phyloP scores from a whole-genome alignment of 768 basidiomycete genomes.

The Boletus pseudopeckii region DNA sequence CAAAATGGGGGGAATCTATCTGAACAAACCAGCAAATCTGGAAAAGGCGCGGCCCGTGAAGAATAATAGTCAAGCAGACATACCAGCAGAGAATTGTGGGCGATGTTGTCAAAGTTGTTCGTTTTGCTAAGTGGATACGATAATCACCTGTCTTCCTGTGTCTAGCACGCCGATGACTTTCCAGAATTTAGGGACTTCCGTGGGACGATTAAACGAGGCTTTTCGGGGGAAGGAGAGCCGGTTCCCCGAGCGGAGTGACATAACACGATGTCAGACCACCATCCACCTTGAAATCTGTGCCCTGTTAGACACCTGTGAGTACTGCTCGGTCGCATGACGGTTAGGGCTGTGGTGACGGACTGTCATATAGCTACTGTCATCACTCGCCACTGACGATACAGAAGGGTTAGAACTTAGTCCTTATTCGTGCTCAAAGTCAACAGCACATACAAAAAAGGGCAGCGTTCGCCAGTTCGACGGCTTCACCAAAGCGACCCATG shows the following conservation, averaged over 20 bases:
- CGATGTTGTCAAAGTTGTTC: background rate
- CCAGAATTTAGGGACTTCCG: too few species aligned
- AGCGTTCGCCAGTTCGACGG: conserved; percentile 88
- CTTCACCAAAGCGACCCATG: conserved; percentile 97
- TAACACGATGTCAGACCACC: conserved; percentile 92
- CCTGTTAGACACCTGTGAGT: conserved; percentile 39
- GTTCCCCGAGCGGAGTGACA: conserved; percentile 84
- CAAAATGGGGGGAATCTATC: background rate
- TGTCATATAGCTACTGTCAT: conserved; percentile 95
- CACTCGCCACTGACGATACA: conserved; percentile 66
- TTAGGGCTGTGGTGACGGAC: conserved; percentile 43
- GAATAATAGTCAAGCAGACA: background rate
- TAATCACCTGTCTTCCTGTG: background rate
- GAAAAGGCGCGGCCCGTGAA: background rate
- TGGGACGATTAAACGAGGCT: conserved; percentile 45
- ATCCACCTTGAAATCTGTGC: conserved; percentile 93
- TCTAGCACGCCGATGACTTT: background rate
- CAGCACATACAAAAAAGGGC: conserved; percentile 86
- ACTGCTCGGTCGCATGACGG: background rate
- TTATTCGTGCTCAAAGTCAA: background rate
- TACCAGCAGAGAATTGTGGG: background rate
- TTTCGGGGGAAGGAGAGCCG: conserved; percentile 61
- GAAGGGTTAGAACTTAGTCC: background rate
- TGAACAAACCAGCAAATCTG: background rate
- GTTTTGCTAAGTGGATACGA: background rate